Conservation (phyloP, 1,284 basidiomycete species). For the Sporisorium scitamineum region DNA sequence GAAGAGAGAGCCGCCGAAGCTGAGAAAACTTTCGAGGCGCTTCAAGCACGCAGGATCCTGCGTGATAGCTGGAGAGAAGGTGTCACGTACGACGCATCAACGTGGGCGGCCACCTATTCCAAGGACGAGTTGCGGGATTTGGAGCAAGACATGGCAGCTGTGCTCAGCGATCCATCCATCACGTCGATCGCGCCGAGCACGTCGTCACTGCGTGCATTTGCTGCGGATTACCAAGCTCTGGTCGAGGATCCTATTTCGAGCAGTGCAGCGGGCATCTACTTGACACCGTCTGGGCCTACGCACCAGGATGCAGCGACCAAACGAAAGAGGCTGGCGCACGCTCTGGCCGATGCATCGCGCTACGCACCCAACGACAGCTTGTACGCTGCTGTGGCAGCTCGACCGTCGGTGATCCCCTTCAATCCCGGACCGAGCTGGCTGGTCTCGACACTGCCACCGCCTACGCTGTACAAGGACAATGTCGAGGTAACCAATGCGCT, state of each 20-base stretch:
- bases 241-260: slow-evolving; percentile 48
- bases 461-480: slow-evolving; percentile 52
- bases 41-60: slow-evolving; percentile 43
- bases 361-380: slow-evolving; percentile 62
- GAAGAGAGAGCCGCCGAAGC: slow-evolving; percentile 52
- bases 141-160: slow-evolving; percentile 25
- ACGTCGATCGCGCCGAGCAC: slow-evolving; percentile 34
- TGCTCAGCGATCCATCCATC: slow-evolving; percentile 24
- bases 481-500: slow-evolving; percentile 53
- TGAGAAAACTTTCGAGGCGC: slow-evolving; percentile 47
- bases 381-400: slow-evolving; percentile 56
- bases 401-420: slow-evolving; percentile 55
- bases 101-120: slow-evolving; percentile 33
- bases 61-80: slow-evolving; percentile 47
- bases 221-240: slow-evolving; percentile 56
- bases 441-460: slow-evolving; percentile 57
- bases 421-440: slow-evolving; percentile 61
- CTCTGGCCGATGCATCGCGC: slow-evolving; percentile 57
- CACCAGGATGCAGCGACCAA: slow-evolving; percentile 54
- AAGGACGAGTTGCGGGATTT: slow-evolving; percentile 37
- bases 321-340: slow-evolving; percentile 56
- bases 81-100: slow-evolving; percentile 35
- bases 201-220: slow-evolving; percentile 58
- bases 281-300: slow-evolving; percentile 54
- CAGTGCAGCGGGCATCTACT: slow-evolving; percentile 37